These are phyloP conservation scores for Thalia dealbata DNA, from an alignment of 176 grass and related monocot genomes.

Conservation along the genomic window DNA sequence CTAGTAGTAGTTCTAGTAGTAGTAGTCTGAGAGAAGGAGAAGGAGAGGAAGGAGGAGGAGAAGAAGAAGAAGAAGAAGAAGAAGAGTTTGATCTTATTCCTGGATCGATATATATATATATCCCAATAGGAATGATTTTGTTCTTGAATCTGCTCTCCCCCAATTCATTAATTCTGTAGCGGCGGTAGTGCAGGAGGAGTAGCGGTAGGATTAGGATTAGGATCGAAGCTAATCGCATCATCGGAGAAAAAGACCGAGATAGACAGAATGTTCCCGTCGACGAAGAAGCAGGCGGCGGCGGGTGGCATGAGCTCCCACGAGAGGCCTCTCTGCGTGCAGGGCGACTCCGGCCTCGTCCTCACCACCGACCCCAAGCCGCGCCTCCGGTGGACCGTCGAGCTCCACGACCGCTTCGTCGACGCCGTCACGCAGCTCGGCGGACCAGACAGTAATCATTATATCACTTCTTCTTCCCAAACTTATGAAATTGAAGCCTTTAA, in stretches of 20 bases:
- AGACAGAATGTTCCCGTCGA: constrained; percentile 83
- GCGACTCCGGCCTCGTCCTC: constrained; percentile 75
- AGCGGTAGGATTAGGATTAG: no score
- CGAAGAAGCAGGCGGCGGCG: constrained; percentile 55
- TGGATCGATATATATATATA: no score
- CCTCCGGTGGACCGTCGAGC: constrained; percentile 95
- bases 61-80: constrained; percentile 1
- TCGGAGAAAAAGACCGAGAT: constrained; percentile 3
- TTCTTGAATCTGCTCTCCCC: no score
- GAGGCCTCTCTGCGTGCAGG: constrained; percentile 49
- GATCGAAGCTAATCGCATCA: no score
- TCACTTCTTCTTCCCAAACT: no score
- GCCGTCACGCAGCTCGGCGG: constrained; percentile 94
- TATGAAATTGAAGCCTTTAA: no score
- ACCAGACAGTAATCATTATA: constrained; percentile 71
- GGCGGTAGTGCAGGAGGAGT: no score
- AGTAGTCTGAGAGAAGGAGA: not conserved
- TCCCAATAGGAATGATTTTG: no score
- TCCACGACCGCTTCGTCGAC: constrained; percentile 98
- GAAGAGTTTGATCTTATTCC: no score
- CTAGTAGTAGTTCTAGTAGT: not conserved
- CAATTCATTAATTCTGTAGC: no score
- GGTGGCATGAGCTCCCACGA: constrained; percentile 45
- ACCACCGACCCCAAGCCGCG: constrained; percentile 91
- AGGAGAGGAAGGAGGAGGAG: not conserved